phyloP scores from a whole-genome alignment of 2,329 filamentous ascomycete genomes.

The Sclerotinia spermophila region DNA sequence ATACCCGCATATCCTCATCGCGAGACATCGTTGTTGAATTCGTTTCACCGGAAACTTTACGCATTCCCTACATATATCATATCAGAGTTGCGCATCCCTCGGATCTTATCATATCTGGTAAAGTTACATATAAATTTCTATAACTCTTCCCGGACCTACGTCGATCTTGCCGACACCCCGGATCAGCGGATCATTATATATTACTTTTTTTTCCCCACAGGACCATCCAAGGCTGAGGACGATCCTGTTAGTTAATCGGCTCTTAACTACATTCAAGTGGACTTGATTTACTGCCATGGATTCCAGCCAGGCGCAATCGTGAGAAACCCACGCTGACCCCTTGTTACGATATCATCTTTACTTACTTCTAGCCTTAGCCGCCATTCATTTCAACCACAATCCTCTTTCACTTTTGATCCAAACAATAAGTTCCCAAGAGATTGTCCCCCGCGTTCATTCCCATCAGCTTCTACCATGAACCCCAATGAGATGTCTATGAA shows the following conservation, averaged over 20 bases:
- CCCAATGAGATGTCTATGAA: slow-evolving; percentile 48
- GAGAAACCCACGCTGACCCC: slow-evolving; percentile 39
- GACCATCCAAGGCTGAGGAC: slow-evolving; percentile 35
- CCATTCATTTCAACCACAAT: slow-evolving; percentile 46
- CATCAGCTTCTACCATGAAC: slow-evolving; percentile 47
- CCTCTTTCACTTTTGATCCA: slow-evolving; percentile 49
- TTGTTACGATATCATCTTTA: slow-evolving; percentile 29
- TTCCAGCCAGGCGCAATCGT: slow-evolving; percentile 51
- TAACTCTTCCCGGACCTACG: slow-evolving; percentile 20
- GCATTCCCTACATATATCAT: slow-evolving; percentile 42
- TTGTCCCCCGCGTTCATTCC: slow-evolving; percentile 42
- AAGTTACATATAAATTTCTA: slow-evolving; percentile 29
- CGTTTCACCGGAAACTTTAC: slow-evolving; percentile 38
- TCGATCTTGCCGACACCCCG: slow-evolving; percentile 19
- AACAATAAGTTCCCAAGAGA: slow-evolving; percentile 49
- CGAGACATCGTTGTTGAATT: slow-evolving; percentile 42
- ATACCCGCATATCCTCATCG: slow-evolving; percentile 39
- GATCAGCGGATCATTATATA: slow-evolving; percentile 28
- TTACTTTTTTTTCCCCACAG: slow-evolving; percentile 23
- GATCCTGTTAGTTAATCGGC: slow-evolving; percentile 30
- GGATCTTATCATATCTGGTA: slow-evolving; percentile 35
- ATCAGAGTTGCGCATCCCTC: slow-evolving; percentile 37
- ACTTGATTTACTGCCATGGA: slow-evolving; percentile 45
- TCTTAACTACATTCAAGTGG: slow-evolving; percentile 29
- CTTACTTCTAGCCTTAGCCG: slow-evolving; percentile 44